Percentiles rank a stretch among this genome's conserved stretches.
These are phyloP conservation scores for Erythrobasidium hasegawianum DNA, from an alignment of 1,284 basidiomycete species.

Conservation along the genomic window DNA sequence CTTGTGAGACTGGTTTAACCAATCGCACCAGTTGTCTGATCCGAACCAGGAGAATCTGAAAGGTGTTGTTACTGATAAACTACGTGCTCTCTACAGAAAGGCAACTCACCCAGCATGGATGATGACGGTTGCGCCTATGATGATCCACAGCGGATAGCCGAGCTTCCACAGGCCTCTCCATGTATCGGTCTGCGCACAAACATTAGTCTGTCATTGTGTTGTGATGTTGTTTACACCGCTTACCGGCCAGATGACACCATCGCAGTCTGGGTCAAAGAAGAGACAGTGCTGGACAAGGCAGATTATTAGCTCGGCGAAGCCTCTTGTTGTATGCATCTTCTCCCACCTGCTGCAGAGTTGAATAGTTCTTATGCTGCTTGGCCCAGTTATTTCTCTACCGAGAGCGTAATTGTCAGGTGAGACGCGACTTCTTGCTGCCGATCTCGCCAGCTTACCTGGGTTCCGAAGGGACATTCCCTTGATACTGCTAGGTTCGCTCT, in stretches of 20 bases:
- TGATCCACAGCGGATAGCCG: slow-evolving; percentile 44
- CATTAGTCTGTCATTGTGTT: background rate
- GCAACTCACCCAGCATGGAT: slow-evolving; percentile 43
- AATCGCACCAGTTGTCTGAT: slow-evolving; percentile 23
- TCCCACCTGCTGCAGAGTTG: slow-evolving; percentile 39
- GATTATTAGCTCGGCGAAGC: background rate
- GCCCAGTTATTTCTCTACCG: slow-evolving; percentile 37
- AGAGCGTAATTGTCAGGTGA: slow-evolving; percentile 15
- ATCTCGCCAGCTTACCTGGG: slow-evolving; percentile 9
- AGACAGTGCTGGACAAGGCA: slow-evolving; percentile 35
- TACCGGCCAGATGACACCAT: slow-evolving; percentile 48
- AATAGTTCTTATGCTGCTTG: slow-evolving; percentile 37
- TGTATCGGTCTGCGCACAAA: slow-evolving; percentile 37
- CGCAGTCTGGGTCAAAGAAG: slow-evolving; percentile 46
- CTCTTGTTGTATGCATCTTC: background rate
- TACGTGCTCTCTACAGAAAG: background rate
- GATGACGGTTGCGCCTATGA: slow-evolving; percentile 43
- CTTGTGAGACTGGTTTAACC: background rate
- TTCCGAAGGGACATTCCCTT: slow-evolving; percentile 27
- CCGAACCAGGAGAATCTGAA: slow-evolving; percentile 31
- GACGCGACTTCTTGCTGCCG: background rate
- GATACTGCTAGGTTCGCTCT: slow-evolving; percentile 33
- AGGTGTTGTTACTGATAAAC: background rate
- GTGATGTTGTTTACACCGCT: background rate
- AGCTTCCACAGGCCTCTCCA: slow-evolving; percentile 45